phyloP scores from a whole-genome alignment of 1,284 basidiomycete species.

The Cutaneotrichosporon cutaneum region DNA sequence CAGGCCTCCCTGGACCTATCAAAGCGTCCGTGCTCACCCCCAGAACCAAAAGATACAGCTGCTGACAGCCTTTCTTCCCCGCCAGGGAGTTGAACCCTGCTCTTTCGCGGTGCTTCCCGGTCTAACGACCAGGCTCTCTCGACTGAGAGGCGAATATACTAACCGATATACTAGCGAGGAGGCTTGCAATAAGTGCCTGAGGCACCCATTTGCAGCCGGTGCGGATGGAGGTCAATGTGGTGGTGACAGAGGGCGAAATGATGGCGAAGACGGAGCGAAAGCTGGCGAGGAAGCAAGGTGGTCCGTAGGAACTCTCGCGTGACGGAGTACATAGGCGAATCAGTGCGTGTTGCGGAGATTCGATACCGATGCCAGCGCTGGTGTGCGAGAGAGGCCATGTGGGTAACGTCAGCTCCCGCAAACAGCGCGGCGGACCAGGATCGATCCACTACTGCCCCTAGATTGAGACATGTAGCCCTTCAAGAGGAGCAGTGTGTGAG shows the following conservation, averaged over 20 bases:
- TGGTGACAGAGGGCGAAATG: neutral
- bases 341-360: no score
- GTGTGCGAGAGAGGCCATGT: no score
- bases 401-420: no score
- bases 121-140: neutral
- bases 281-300: no score
- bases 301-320: no score
- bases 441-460: no score
- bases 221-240: neutral
- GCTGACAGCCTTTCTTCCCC: neutral
- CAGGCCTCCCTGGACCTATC: neutral
- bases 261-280: no score
- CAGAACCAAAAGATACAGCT: neutral
- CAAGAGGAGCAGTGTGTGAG: no score
- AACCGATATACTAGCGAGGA: neutral
- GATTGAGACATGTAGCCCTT: no score
- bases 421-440: no score
- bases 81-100: neutral
- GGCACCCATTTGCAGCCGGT: neutral
- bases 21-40: neutral
- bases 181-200: neutral
- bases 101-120: neutral
- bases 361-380: no score
- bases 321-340: no score
- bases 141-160: neutral